Evolutionary conservation across 2,329 filamentous ascomycete genomes (phyloP), one percentile per base, ranked within the genome.

Genomic region (Fusarium duplospermum): DNA sequence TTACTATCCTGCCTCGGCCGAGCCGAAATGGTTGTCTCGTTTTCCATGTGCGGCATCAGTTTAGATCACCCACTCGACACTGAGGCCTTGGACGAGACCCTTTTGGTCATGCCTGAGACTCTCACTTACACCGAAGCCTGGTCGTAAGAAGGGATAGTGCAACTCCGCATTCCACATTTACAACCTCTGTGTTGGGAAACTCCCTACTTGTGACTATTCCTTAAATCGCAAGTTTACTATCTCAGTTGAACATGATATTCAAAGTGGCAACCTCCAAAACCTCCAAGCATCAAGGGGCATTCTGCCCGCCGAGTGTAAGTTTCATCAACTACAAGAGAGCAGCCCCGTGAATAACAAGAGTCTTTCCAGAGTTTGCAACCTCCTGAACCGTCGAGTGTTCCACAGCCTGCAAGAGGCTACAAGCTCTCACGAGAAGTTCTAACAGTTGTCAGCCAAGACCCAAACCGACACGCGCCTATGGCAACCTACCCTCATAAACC

Each of bases 371-470:
- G 69, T 87, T 84, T 54, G 86, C 86, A 57, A 88, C 83, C 73
- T 93, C 88, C 77, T 93, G 89, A 59, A 87, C 84, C 66, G 90
- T 84, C 2, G 91, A 91, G 78, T 89, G 85, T 79, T 96, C 94
- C 27, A 93, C 83, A 67, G 88, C 90, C 40, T 93, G 81, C 16
- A 94, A 84, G 38, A 94, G 84, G 76, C 88, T 87, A 58, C 87
- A 89, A 4, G 91, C 90, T 58, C 90, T 88, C 38, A 95, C 86
- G 47, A 93, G 82, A 62, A 95, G 82, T 83, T 94, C 93, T 93
- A 36, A 57, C 20, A 22, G 36, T 66, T 78, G 40, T 80, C 71
- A 64, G 62, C 47, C 29, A 3, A n/a, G 2, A 14, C 2, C 7
- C 50, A 14, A 18, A 3, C 9, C 10, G 3, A 14, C 6, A 10